A percentile compares a stretch with the other conserved stretches of the same genome.
Evolutionary conservation across 2,329 filamentous ascomycete genomes (phyloP).

Genomic region (Taxawa tesnikishii): DNA sequence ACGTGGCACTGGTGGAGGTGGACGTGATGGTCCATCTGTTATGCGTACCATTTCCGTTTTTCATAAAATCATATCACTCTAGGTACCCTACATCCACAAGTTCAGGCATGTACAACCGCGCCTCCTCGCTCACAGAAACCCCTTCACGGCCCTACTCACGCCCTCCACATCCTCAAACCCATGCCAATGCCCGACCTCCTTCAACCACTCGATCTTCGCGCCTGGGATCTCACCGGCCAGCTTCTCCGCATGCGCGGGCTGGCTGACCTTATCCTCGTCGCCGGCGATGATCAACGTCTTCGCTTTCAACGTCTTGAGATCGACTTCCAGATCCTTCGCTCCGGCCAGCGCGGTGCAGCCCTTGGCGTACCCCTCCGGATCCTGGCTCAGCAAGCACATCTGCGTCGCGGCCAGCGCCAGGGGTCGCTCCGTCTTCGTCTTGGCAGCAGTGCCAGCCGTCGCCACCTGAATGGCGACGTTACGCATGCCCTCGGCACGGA

Average conservation of each 20-base stretch:
- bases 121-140: not conserved
- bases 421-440: conserved; percentile 25
- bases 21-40: too few relatives aligned
- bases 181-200: conserved; percentile 39
- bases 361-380: conserved; percentile 44
- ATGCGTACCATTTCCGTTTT: too few relatives aligned
- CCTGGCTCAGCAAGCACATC: conserved; percentile 33
- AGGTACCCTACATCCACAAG: too few relatives aligned
- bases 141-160: conserved; percentile 18
- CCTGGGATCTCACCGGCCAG: conserved; percentile 15
- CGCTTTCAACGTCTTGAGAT: conserved; percentile 20
- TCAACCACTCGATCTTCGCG: conserved; percentile 19
- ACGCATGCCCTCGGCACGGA: conserved; percentile 32
- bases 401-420: conserved; percentile 30
- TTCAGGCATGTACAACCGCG: not conserved
- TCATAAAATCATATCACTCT: too few relatives aligned
- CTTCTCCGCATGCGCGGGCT: conserved; percentile 21
- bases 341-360: conserved; percentile 37
- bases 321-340: conserved; percentile 18
- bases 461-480: conserved; percentile 28
- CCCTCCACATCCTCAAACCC: conserved; percentile 33
- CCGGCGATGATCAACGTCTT: conserved; percentile 33
- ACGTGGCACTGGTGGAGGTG: too few relatives aligned
- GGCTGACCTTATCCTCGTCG: conserved; percentile 31
- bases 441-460: conserved; percentile 22